These are phyloP conservation scores for Sphenostylis stenocarpa DNA, from an alignment of 306 rosid species.

Conservation along the genomic window DNA sequence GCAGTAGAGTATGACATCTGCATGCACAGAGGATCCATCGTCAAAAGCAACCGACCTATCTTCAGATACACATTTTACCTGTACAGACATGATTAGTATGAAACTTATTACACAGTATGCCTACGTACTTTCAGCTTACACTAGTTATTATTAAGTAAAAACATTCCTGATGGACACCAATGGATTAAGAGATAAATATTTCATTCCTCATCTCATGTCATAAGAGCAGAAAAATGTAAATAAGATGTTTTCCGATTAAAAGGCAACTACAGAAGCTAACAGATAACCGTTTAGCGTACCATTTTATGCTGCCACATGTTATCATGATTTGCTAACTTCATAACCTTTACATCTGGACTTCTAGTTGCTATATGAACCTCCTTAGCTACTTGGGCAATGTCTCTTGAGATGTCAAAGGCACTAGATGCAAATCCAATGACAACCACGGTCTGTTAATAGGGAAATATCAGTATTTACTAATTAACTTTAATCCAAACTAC, in stretches of 20 bases:
- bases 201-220: neutral
- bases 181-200: neutral
- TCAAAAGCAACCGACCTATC: conserved; percentile 39
- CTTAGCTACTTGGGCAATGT: conserved; percentile 35
- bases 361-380: conserved; percentile 37
- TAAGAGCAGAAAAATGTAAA: neutral
- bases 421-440: conserved; percentile 36
- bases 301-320: conserved; percentile 34
- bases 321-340: conserved; percentile 14
- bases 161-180: neutral
- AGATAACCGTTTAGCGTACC: conserved; percentile 16
- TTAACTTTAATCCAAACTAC: neutral
- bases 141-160: neutral
- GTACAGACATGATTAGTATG: neutral
- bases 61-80: conserved; percentile 32
- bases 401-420: conserved; percentile 42
- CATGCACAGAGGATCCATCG: conserved; percentile 39
- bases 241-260: neutral
- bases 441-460: conserved; percentile 23
- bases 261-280: neutral
- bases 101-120: neutral
- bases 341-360: conserved; percentile 19
- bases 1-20: conserved; percentile 35
- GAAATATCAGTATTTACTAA: neutral
- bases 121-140: neutral